A percentile compares a stretch with the other conserved stretches of the same genome.
These are phyloP conservation scores for Lactarius sanguifluus DNA, from an alignment of 768 basidiomycete species.

Conservation along the genomic window DNA sequence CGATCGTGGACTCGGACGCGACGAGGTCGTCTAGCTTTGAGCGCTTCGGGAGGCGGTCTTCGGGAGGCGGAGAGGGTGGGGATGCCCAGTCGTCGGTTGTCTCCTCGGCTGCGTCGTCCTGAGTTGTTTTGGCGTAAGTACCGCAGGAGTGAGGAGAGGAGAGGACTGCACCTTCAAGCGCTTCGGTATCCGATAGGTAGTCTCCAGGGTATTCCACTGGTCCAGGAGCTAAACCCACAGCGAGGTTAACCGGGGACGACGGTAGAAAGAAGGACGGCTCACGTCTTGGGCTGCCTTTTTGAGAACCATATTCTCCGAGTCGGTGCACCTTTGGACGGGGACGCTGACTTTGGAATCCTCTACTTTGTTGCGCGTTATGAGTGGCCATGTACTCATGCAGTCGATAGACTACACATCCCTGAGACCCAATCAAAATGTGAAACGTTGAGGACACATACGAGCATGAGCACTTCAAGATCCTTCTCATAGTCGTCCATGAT, in stretches of 20 bases:
- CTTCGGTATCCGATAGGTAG: conserved; percentile 88
- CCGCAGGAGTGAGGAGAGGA: neutral
- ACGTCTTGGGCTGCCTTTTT: conserved; percentile 65
- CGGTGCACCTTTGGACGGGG: conserved; percentile 55
- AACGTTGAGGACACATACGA: conserved; percentile 48
- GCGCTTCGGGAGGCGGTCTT: conserved; percentile 31
- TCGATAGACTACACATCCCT: conserved; percentile 50
- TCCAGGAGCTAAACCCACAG: conserved; percentile 57
- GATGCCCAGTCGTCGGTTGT: conserved; percentile 5
- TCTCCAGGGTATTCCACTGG: conserved; percentile 74
- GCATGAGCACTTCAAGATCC: conserved; percentile 67
- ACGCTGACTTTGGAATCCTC: conserved; percentile 69
- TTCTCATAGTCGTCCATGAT: conserved; percentile 73
- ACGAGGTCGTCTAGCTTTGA: conserved; percentile 28
- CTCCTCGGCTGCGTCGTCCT: conserved; percentile 35
- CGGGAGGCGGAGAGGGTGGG: conserved; percentile 19
- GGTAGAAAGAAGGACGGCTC: conserved; percentile 15
- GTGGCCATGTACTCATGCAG: conserved; percentile 75
- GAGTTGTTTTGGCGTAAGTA: neutral
- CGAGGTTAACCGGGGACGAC: neutral
- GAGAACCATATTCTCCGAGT: conserved; percentile 56
- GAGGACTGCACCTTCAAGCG: conserved; percentile 45
- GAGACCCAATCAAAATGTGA: neutral
- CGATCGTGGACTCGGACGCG: conserved; percentile 14
- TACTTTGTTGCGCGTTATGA: conserved; percentile 87